A percentile compares a stretch with the other conserved stretches of the same genome.
These are phyloP conservation scores for Leishmania arabica DNA, from an alignment of 208 protist genomes.

Conservation along the genomic window DNA sequence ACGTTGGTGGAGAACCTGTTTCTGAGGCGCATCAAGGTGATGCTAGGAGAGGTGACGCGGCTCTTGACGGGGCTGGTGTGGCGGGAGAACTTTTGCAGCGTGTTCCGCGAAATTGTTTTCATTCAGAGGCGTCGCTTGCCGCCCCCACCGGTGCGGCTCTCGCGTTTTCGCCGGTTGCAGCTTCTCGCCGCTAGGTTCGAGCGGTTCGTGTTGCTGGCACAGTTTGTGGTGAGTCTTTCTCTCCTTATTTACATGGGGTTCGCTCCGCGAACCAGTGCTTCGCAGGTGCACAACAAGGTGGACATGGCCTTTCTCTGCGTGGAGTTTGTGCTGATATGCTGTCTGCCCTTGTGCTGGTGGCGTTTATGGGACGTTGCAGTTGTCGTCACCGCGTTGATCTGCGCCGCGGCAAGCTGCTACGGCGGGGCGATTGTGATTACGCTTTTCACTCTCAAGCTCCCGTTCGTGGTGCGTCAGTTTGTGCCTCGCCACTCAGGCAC, in stretches of 20 bases:
- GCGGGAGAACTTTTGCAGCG: conserved; percentile 81
- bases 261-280: conserved; percentile 30
- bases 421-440: conserved; percentile 55
- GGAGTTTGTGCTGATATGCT: conserved; percentile 35
- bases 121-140: conserved; percentile 19
- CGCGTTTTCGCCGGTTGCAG: conserved; percentile 25
- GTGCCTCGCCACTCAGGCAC: conserved; percentile 59
- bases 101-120: conserved; percentile 58
- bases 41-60: conserved; percentile 37
- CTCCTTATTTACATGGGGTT: conserved; percentile 69
- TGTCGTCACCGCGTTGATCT: conserved; percentile 48
- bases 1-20: conserved; percentile 20
- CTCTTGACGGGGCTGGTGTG: conserved; percentile 69
- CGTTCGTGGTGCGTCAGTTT: conserved; percentile 54
- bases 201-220: conserved; percentile 42
- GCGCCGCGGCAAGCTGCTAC: conserved; percentile 36
- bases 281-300: conserved; percentile 41
- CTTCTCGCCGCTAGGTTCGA: conserved; percentile 15
- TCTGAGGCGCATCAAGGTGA: conserved; percentile 16
- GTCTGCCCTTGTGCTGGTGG: conserved; percentile 44
- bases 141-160: conserved; percentile 5
- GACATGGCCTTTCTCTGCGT: conserved; percentile 60
- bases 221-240: conserved; percentile 51
- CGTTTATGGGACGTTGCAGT: conserved; percentile 49
- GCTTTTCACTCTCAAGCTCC: conserved; percentile 61